Conservation (phyloP, 164 flowering plant species). For the Litsea cubeba region DNA sequence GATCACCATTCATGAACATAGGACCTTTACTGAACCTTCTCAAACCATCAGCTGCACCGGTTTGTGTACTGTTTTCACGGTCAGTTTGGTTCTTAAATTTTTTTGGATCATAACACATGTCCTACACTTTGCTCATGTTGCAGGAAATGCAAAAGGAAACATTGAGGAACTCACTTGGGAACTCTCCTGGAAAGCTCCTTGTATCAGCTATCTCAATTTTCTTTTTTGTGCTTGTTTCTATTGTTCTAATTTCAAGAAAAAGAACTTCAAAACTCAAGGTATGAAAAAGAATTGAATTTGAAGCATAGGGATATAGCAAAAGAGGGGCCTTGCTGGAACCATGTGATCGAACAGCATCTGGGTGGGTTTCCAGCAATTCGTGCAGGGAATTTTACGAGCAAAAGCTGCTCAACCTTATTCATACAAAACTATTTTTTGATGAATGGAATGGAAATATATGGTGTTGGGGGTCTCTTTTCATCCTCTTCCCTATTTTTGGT, state of each 20-base stretch:
- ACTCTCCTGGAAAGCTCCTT: conserved; percentile 26
- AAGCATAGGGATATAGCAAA: background rate
- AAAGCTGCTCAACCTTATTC: background rate
- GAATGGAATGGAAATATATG: background rate
- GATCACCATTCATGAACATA: no score
- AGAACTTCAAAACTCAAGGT: conserved; percentile 59
- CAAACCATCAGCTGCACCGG: no score
- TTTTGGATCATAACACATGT: background rate
- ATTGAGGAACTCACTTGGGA: conserved; percentile 9
- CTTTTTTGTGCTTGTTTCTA: conserved; percentile 24
- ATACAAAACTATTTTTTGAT: no score
- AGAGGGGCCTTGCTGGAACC: background rate
- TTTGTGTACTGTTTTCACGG: no score
- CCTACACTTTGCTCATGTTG: background rate
- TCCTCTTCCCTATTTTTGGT: background rate
- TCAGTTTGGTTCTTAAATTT: no score
- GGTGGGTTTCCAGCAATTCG: background rate
- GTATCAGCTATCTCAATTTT: conserved; percentile 17
- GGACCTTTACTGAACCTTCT: no score
- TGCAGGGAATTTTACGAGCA: background rate
- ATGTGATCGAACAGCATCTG: background rate
- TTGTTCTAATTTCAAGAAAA: conserved; percentile 54
- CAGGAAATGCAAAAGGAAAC: conserved; percentile 21
- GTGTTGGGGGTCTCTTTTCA: background rate
- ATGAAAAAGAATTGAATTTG: conserved; percentile 23